Base-by-base conservation (phyloP, 495 filamentous ascomycete species). In the Penicillium goetzii region DNA sequence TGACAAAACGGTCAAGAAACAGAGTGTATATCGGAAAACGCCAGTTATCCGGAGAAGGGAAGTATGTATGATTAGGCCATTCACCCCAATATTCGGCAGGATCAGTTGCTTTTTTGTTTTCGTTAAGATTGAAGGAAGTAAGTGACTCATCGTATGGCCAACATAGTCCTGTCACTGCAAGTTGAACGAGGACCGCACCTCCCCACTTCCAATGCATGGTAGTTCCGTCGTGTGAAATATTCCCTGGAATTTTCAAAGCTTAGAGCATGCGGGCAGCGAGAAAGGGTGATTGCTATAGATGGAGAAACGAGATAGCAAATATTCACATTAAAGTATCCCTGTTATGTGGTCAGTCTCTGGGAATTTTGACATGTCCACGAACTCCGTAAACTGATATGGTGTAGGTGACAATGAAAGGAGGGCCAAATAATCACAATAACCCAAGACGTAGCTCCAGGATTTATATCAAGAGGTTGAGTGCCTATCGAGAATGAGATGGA, bases 21-120 rank as follows among this genome's bases (percentile, higher is more conserved):
- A 92, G 64, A 6, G 87, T 89, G 67, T 91, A 92, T 61, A 90
- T 84, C 0, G 89, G 89, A 61, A 92, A 82, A 23, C 89, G 81
- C 89, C 89, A 92, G 65, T 86, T 90, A 1, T 73, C 65, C 0
- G 89, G 89, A 1, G 89, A 90, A 0, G 82, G 80, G 15, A 69
- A 68, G 66, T 85, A 89, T 10, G 67, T 74, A 64, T 86, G 83
- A 56, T 82, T 76, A 15, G 78, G 72, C 81, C 89, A 90, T 73
- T 80, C 67, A 14, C 85, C 85, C 68, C 76, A 82, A 73, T 92
- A 92, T 33, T 92, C 80, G 15, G 85, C 74, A 2, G 89, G 87
- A 49, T 79, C 68, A 19, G 65, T 78, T 10, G 89, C 87, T n/a
- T 77, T 69, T 60, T 81, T 66, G 72, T 90, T 89, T 34, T 80